Percentiles rank a stretch among this genome's conserved stretches.
Conservation (phyloP, 257 asterid species). For the Ophiorrhiza pumila region DNA sequence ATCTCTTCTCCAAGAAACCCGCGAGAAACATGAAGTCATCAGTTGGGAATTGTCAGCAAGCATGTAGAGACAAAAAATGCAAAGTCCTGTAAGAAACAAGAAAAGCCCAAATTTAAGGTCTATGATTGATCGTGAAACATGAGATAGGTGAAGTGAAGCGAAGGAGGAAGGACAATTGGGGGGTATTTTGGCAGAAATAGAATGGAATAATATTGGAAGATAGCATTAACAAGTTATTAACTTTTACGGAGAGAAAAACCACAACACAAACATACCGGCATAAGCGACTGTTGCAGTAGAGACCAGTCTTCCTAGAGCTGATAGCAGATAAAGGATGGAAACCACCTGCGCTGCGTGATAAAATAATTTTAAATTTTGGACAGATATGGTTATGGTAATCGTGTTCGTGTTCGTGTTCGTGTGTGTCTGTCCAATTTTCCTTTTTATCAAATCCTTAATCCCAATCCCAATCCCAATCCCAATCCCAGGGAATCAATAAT, state of each 20-base stretch:
- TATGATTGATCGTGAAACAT: no score
- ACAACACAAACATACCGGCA: constrained; percentile 45
- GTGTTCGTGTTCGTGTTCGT: no score
- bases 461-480: no score
- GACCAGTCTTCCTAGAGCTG: constrained; percentile 74
- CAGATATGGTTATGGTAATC: neutral
- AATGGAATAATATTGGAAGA: neutral
- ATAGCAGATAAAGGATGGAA: constrained; percentile 63
- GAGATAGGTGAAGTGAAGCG: no score
- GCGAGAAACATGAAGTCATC: constrained; percentile 35
- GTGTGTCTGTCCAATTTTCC: no score
- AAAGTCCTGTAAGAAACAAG: constrained; percentile 55
- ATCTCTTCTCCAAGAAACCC: constrained; percentile 50
- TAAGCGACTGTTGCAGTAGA: constrained; percentile 84
- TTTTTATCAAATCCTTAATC: no score
- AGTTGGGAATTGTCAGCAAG: constrained; percentile 49
- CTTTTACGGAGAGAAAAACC: neutral
- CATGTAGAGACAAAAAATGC: constrained; percentile 69
- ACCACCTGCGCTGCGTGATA: constrained; percentile 60
- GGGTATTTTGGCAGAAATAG: no score
- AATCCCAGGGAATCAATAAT: no score
- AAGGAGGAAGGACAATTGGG: no score
- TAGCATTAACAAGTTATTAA: no score
- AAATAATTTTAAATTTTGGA: no score
- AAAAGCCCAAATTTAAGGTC: no score